phyloP scores from a whole-genome alignment of 2,329 filamentous ascomycete species.

The Dendryphion nanum region DNA sequence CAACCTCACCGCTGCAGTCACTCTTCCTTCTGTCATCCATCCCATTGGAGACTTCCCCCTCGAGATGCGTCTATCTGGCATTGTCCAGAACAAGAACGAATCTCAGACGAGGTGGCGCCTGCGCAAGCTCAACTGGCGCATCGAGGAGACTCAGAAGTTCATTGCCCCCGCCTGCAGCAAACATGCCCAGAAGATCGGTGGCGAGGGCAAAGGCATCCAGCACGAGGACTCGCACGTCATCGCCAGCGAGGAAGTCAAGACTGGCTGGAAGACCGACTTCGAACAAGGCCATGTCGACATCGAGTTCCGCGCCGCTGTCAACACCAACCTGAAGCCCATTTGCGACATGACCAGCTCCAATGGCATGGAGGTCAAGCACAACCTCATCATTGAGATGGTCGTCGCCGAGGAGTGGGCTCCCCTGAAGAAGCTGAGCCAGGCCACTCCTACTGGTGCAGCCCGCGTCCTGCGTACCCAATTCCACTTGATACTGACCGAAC shows the following conservation, averaged over 20 bases:
- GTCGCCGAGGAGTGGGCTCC: slow-evolving; percentile 84
- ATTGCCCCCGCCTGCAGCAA: slow-evolving; percentile 76
- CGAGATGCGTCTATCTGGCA: slow-evolving; percentile 79
- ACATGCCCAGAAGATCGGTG: slow-evolving; percentile 66
- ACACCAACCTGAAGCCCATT: slow-evolving; percentile 62
- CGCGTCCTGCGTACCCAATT: slow-evolving; percentile 93
- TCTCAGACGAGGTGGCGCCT: slow-evolving; percentile 82
- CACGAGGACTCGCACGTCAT: slow-evolving; percentile 76
- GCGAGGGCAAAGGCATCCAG: slow-evolving; percentile 66
- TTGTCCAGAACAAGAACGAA: slow-evolving; percentile 67
- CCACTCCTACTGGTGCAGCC: slow-evolving; percentile 85
- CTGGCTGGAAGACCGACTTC: slow-evolving; percentile 86
- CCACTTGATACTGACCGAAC: slow-evolving; percentile 75
- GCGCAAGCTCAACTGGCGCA: slow-evolving; percentile 87
- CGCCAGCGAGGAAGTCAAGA: slow-evolving; percentile 77
- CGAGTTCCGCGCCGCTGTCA: slow-evolving; percentile 68
- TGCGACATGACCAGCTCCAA: slow-evolving; percentile 75
- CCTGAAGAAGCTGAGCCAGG: slow-evolving; percentile 67
- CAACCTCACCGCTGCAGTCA: slow-evolving; percentile 82
- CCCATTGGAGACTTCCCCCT: slow-evolving; percentile 81
- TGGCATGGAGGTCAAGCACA: slow-evolving; percentile 78
- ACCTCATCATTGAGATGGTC: slow-evolving; percentile 87
- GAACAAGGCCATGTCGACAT: slow-evolving; percentile 74
- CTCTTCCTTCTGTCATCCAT: slow-evolving; percentile 79
- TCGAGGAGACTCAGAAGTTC: slow-evolving; percentile 82